Percentiles rank a stretch among this genome's conserved stretches.
These are phyloP conservation scores for Strigomonas oncopelti DNA, from an alignment of 208 protist species.

Conservation along the genomic window DNA sequence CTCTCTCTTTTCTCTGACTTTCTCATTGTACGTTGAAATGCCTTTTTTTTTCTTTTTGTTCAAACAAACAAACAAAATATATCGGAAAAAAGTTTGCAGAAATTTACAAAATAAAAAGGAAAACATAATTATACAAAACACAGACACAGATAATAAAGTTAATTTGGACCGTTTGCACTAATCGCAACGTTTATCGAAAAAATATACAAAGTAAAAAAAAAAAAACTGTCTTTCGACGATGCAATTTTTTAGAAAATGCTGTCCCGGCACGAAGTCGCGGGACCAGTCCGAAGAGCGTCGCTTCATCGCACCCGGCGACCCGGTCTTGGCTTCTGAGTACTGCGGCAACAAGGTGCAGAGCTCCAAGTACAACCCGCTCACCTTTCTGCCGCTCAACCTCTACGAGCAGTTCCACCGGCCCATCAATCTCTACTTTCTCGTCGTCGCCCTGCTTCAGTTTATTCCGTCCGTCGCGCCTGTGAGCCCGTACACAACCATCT, in stretches of 20 bases:
- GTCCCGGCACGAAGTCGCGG: conserved; percentile 10
- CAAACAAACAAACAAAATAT: too few relatives aligned
- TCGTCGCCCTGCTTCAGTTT: conserved; percentile 87
- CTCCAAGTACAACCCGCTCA: conserved; percentile 93
- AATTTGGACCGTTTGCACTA: too few relatives aligned
- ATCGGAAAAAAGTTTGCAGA: too few relatives aligned
- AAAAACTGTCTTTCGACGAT: conserved; percentile 8
- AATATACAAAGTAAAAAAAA: neutral
- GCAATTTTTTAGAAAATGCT: conserved; percentile 21
- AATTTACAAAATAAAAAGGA: neutral
- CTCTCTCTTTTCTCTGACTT: neutral
- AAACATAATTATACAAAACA: neutral
- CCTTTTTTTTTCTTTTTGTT: too few relatives aligned
- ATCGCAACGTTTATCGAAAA: too few relatives aligned
- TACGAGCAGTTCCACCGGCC: conserved; percentile 94
- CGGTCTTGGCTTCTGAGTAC: conserved; percentile 18
- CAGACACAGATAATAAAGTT: neutral
- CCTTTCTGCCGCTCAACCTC: conserved; percentile 94
- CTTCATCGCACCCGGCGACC: conserved; percentile 28
- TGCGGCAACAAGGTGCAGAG: conserved; percentile 85
- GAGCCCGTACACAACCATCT: conserved; percentile 84
- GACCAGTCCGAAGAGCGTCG: conserved; percentile 35
- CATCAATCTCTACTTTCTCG: conserved; percentile 95
- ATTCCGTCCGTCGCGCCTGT: conserved; percentile 78
- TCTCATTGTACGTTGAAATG: too few relatives aligned